Conservation (phyloP, 495 filamentous ascomycete genomes). For the Filosporella fistucella region DNA sequence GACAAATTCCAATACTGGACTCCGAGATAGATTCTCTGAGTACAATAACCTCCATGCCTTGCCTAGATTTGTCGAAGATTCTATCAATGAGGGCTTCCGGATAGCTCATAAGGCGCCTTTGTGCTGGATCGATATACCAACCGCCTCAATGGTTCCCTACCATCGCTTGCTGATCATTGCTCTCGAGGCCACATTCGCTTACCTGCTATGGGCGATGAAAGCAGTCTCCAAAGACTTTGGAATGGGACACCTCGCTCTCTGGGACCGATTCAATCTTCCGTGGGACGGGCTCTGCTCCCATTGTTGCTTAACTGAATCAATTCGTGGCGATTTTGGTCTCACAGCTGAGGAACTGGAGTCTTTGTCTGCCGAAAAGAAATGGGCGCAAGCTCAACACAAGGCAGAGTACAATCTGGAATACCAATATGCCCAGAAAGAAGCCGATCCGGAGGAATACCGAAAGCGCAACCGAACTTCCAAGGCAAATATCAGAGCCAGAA, state of each 20-base stretch:
- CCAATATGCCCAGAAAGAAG: too few species aligned
- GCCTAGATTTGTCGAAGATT: background rate
- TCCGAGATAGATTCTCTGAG: background rate
- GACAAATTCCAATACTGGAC: too few species aligned
- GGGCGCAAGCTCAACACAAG: too few species aligned
- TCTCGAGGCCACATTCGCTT: conserved; percentile 16
- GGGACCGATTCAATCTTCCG: conserved; percentile 5
- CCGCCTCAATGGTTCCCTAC: background rate
- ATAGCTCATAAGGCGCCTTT: conserved; percentile 12
- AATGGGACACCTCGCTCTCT: conserved; percentile 9
- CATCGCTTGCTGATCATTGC: conserved; percentile 8
- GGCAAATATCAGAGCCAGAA: too few species aligned
- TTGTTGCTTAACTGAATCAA: conserved; percentile 3
- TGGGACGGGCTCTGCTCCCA: conserved; percentile 14
- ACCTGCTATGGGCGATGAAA: conserved; percentile 14
- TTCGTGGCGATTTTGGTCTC: conserved; percentile 7
- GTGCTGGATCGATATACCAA: conserved; percentile 13
- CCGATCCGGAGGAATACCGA: too few species aligned
- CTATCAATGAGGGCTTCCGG: conserved; percentile 8
- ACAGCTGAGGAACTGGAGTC: conserved; percentile 10
- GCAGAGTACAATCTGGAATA: too few species aligned
- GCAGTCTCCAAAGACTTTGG: conserved; percentile 3
- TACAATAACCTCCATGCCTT: background rate
- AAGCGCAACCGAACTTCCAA: too few species aligned
- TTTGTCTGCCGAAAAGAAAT: too few species aligned